These are phyloP conservation scores for Fraxinus baroniana DNA, from an alignment of 305 asterid genomes.

Conservation along the genomic window DNA sequence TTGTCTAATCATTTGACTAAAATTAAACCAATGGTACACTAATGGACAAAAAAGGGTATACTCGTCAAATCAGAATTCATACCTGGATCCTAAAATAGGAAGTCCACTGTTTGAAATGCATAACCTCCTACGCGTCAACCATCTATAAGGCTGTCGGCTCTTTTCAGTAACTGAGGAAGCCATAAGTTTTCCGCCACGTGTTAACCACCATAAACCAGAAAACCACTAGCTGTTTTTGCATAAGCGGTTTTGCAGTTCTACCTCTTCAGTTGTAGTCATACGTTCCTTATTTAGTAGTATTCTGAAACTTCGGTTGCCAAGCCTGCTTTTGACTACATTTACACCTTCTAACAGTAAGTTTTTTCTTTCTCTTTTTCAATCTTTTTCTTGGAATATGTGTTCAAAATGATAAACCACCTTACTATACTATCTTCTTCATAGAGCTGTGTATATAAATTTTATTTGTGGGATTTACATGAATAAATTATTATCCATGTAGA, in stretches of 20 bases:
- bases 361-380: too few relatives aligned
- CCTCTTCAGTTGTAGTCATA: background rate
- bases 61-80: background rate
- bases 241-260: background rate
- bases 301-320: background rate
- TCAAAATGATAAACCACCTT: background rate
- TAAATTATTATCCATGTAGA: background rate
- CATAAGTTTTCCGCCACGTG: conserved; percentile 25
- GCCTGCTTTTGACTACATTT: background rate
- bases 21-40: background rate
- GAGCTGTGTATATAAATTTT: background rate
- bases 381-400: background rate
- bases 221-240: conserved; percentile 10
- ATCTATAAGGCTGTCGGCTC: conserved; percentile 17
- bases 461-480: background rate
- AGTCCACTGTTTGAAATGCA: background rate
- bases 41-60: conserved; percentile 10
- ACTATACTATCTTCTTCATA: background rate
- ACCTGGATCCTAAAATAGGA: conserved; percentile 27
- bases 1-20: background rate
- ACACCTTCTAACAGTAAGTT: too few relatives aligned
- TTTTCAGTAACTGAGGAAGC: background rate
- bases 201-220: background rate
- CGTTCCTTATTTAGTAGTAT: conserved; percentile 25
- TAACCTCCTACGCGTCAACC: conserved; percentile 29